Evolutionary conservation across 2,329 filamentous ascomycete genomes (phyloP).

Genomic region (Xylaria sp.): DNA sequence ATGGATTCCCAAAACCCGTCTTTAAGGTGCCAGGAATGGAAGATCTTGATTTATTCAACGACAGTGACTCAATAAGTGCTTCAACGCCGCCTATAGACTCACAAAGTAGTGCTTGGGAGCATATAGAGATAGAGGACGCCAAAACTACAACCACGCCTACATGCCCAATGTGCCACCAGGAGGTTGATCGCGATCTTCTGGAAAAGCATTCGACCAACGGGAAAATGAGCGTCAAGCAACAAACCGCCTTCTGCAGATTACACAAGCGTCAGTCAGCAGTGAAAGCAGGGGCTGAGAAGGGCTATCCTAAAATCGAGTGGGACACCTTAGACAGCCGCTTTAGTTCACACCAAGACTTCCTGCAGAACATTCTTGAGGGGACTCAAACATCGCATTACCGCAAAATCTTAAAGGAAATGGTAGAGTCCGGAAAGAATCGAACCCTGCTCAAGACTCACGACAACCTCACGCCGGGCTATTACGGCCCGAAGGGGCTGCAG

Average conservation of each 20-base stretch:
- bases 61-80: constrained; percentile 30
- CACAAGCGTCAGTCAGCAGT: constrained; percentile 69
- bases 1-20: constrained; percentile 37
- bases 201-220: constrained; percentile 60
- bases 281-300: constrained; percentile 59
- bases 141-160: constrained; percentile 45
- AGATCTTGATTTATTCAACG: constrained; percentile 40
- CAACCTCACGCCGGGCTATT: constrained; percentile 80
- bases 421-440: constrained; percentile 68
- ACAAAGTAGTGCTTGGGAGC: constrained; percentile 36
- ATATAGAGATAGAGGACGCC: constrained; percentile 32
- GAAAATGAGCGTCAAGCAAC: constrained; percentile 66
- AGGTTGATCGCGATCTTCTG: constrained; percentile 67
- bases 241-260: constrained; percentile 71
- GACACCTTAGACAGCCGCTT: constrained; percentile 68
- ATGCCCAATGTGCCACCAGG: constrained; percentile 75
- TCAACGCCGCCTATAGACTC: constrained; percentile 28
- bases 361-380: constrained; percentile 71
- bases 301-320: constrained; percentile 82
- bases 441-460: constrained; percentile 69
- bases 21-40: constrained; percentile 46
- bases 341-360: constrained; percentile 61
- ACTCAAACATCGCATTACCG: constrained; percentile 68
- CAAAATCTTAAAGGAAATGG: constrained; percentile 62
- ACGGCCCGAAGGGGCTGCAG: constrained; percentile 78